Base-by-base conservation (phyloP, 2,329 filamentous ascomycete genomes). In the Ascosphaera pollenicola region DNA sequence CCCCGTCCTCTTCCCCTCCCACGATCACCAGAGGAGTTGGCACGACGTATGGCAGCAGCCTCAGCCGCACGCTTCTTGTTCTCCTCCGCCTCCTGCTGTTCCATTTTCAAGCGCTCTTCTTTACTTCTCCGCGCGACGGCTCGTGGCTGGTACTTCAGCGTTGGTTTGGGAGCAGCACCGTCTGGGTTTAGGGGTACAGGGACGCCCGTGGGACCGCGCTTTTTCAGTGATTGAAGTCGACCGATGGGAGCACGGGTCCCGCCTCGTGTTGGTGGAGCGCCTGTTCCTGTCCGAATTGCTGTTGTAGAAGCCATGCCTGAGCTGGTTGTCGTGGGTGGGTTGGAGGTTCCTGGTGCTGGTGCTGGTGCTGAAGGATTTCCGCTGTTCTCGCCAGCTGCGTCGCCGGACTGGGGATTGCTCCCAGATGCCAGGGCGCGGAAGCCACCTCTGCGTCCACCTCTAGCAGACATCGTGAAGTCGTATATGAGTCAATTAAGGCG, bases 31-130 rank as follows among this genome's bases (percentile, higher is more conserved):
- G 38, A 36, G 8, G 39, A 26, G 13, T 42, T 17, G 7, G 24
- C 28, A 21, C 40, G 38, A 26, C 42, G 35, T 8, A 41, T 24
- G n/a, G 56, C 58, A 17, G 53, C 57, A 8, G 53, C 58, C 44
- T 60, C 60, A 31, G 49, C 51, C 26, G 60, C 42, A 36, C 58
- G 51, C 43, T 59, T 56, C 30, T 51, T 52, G 31, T 56, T 39
- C 17, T 59, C 52, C 46, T 62, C 52, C 36, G 55, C 55, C 46
- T 64, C 61, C 6, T 57, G 46, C 38, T 52, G 54, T 48, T 61
- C 56, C 1, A 58, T 53, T 8, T 54, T 57, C 34, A 63, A 60
- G 43, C 61, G 57, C 46, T 63, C 60, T 41, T 59, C 58, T 46
- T 63, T 61, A 43, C 56, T 61, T 37, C 58, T 56, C 10, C 61